Evolutionary conservation across 441 rosid species (phyloP).

Genomic region (Euphorbia schlechtendalii): DNA sequence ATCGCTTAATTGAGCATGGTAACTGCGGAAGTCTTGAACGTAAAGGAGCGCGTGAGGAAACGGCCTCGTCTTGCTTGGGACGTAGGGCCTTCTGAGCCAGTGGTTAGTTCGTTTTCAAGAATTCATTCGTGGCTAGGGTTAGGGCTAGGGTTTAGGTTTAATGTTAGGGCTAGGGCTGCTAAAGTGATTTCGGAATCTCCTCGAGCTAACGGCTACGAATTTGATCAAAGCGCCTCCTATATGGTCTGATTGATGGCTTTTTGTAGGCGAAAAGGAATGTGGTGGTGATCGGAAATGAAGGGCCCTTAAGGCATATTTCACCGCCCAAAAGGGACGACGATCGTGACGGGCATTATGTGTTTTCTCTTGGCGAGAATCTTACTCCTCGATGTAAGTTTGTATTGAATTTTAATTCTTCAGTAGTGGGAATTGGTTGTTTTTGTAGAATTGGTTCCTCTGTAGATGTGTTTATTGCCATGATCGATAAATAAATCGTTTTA

Average conservation of each 20-base stretch:
- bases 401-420: not conserved
- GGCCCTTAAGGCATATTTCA: slow-evolving; percentile 33
- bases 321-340: slow-evolving; percentile 76
- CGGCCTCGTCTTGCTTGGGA: slow-evolving; percentile 82
- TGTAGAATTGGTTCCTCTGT: not conserved
- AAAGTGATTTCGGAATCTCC: too few species aligned
- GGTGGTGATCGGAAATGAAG: slow-evolving; percentile 22
- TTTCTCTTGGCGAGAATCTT: slow-evolving; percentile 68
- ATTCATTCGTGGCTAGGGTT: slow-evolving; percentile 10
- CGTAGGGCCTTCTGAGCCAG: slow-evolving; percentile 50
- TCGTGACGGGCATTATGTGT: slow-evolving; percentile 77
- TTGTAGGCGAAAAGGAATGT: slow-evolving; percentile 39
- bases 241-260: slow-evolving; percentile 18
- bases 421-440: not conserved
- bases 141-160: slow-evolving; percentile 16
- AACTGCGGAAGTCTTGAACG: slow-evolving; percentile 24
- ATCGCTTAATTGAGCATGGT: slow-evolving; percentile 19
- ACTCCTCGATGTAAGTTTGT: slow-evolving; percentile 65
- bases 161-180: too few species aligned
- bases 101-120: slow-evolving; percentile 32
- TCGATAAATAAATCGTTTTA: not conserved
- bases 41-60: slow-evolving; percentile 58
- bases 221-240: not conserved
- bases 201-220: not conserved
- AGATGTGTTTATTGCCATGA: not conserved